phyloP scores from a whole-genome alignment of 768 basidiomycete genomes.

The Tricholoma hemisulphureum region DNA sequence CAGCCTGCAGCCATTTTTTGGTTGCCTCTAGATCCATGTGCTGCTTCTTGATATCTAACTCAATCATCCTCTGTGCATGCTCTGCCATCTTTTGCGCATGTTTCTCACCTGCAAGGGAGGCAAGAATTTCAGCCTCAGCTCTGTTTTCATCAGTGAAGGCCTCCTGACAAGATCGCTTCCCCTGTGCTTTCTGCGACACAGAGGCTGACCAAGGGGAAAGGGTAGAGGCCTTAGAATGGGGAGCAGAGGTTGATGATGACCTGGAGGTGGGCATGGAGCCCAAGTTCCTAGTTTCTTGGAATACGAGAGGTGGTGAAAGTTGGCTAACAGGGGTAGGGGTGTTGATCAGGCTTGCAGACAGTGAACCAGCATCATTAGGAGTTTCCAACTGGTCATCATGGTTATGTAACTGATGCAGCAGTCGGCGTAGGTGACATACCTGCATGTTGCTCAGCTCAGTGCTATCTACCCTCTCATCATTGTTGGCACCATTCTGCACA shows the following conservation, averaged over 20 bases:
- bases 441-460: background rate
- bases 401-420: background rate
- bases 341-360: background rate
- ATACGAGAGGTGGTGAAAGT: background rate
- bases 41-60: background rate
- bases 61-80: no score
- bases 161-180: background rate
- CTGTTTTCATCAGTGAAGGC: background rate
- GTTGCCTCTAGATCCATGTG: background rate
- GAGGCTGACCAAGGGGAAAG: background rate
- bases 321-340: background rate
- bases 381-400: background rate
- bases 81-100: no score
- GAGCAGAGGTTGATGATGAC: background rate
- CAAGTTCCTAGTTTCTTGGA: background rate
- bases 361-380: background rate
- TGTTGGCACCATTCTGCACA: no score
- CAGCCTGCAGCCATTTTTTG: no score
- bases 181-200: background rate
- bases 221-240: background rate
- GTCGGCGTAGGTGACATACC: background rate
- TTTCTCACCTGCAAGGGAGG: no score
- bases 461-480: background rate
- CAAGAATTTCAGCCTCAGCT: background rate
- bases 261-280: background rate